Conservation (phyloP, 108 stramenopile genomes). For the Cylindrotheca fusiformis region DNA sequence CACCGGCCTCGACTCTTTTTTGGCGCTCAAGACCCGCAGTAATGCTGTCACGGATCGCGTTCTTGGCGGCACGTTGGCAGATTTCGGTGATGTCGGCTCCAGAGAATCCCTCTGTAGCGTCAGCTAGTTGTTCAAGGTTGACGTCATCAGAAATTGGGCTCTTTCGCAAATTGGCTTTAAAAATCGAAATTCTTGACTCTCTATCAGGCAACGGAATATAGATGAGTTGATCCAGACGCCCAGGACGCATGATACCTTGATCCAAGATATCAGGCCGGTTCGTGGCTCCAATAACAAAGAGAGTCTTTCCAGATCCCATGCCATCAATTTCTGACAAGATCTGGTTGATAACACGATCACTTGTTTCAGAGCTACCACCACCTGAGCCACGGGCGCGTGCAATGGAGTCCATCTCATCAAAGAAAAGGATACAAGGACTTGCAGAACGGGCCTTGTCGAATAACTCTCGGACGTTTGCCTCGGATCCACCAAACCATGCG, state of each 20-base stretch:
- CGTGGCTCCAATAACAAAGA: slow-evolving; percentile 99
- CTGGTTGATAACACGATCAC: slow-evolving; percentile 99
- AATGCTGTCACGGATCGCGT: slow-evolving; percentile 92
- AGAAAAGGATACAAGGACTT: slow-evolving; percentile 99
- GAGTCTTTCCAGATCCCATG: slow-evolving; percentile 95
- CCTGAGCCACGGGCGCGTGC: slow-evolving; percentile 96
- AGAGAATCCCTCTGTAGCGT: slow-evolving; percentile 91
- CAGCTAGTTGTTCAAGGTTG: slow-evolving; percentile 72
- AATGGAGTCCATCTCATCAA: slow-evolving; percentile 99
- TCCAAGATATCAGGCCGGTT: slow-evolving; percentile 99
- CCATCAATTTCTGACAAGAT: slow-evolving; percentile 99
- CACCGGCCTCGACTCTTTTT: slow-evolving; percentile 82
- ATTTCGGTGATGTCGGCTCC: slow-evolving; percentile 98
- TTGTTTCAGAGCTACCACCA: slow-evolving; percentile 92
- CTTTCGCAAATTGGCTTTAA: slow-evolving; percentile 96
- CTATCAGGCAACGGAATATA: slow-evolving; percentile 97
- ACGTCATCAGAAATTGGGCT: slow-evolving; percentile 84
- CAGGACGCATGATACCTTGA: slow-evolving; percentile 98
- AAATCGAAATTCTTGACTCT: slow-evolving; percentile 89
- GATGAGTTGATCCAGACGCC: slow-evolving; percentile 98
- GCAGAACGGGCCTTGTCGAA: slow-evolving; percentile 99
- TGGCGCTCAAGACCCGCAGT: slow-evolving; percentile 81
- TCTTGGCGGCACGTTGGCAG: slow-evolving; percentile 94
- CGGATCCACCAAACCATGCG: slow-evolving; percentile 99
- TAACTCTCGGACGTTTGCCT: slow-evolving; percentile 98